Conservation (phyloP, 192 early-diverging fungal species). For the Coemansia sp. region DNA sequence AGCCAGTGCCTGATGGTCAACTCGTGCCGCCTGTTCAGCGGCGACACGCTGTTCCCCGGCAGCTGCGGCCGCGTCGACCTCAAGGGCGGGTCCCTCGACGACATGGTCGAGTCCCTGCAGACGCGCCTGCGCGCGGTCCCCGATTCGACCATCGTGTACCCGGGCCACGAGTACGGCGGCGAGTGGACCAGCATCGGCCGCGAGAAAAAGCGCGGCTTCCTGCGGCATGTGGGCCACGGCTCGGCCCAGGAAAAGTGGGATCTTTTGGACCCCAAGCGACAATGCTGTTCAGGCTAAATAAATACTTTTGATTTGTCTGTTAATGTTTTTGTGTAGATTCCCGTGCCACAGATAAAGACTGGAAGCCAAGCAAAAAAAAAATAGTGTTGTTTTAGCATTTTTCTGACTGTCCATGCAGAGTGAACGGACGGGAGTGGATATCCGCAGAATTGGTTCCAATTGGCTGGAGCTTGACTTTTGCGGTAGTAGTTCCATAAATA, state of each 20-base stretch:
- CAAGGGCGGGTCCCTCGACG: constrained; percentile 63
- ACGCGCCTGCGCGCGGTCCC: constrained; percentile 57
- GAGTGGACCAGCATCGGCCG: constrained; percentile 78
- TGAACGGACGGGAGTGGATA: not conserved
- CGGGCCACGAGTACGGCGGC: constrained; percentile 89
- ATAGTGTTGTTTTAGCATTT: no score
- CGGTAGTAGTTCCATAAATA: not conserved
- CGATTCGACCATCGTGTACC: constrained; percentile 73
- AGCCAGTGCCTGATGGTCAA: constrained; percentile 83
- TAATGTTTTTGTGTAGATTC: no score
- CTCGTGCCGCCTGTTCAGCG: constrained; percentile 70
- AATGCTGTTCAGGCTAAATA: not conserved
- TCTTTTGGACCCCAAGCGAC: constrained; percentile 8
- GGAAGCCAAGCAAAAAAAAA: no score
- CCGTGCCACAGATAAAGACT: no score
- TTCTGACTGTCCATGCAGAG: no score
- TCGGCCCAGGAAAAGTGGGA: constrained; percentile 28
- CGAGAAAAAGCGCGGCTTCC: constrained; percentile 54
- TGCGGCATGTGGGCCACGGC: constrained; percentile 24
- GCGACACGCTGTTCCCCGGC: constrained; percentile 84
- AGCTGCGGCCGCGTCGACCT: constrained; percentile 81
- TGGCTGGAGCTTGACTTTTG: not conserved
- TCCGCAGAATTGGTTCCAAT: not conserved
- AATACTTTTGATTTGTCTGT: no score
- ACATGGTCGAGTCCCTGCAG: constrained; percentile 74